A percentile compares a stretch with the other conserved stretches of the same genome.
These are phyloP conservation scores for Gonium pectorale DNA, from an alignment of 139 green algal genomes.

Conservation along the genomic window DNA sequence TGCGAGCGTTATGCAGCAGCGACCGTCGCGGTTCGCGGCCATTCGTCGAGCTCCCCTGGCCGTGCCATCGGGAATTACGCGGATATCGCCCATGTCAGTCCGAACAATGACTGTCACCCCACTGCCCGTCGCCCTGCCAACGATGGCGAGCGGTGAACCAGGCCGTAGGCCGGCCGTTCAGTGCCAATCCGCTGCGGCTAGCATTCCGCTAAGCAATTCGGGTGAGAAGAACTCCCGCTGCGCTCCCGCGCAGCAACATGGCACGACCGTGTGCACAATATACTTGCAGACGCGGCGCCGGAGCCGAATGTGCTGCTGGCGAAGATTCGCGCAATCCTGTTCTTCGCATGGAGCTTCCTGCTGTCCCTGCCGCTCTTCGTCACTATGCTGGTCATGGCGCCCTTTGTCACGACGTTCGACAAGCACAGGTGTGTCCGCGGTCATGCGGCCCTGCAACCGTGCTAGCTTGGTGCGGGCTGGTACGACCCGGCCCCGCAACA, in stretches of 20 bases:
- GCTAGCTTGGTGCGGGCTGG: neutral
- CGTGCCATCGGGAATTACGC: neutral
- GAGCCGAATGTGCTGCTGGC: conserved; percentile 42
- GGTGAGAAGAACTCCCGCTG: neutral
- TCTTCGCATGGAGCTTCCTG: conserved; percentile 85
- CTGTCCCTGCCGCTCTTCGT: conserved; percentile 90
- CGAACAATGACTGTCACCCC: neutral
- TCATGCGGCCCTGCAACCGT: too few relatives aligned
- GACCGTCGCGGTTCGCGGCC: neutral
- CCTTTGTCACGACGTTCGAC: conserved; percentile 85
- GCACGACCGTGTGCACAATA: neutral
- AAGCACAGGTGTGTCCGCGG: conserved; percentile 80
- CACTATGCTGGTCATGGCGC: conserved; percentile 84
- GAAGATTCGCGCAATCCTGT: conserved; percentile 74
- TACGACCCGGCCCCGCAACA: too few relatives aligned
- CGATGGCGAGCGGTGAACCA: neutral
- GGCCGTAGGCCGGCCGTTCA: neutral
- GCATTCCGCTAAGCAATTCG: conserved; percentile 1
- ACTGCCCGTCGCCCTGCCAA: neutral
- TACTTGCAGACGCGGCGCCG: conserved; percentile 13
- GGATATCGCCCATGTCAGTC: neutral
- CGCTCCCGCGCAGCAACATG: too few relatives aligned
- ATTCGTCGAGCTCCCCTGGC: neutral
- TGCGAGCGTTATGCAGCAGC: conserved; percentile 35
- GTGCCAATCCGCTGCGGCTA: conserved; percentile 12